Percentiles rank a stretch among this genome's conserved stretches.
phyloP scores from a whole-genome alignment of 805 yeast species.

The Tetrapisispora pingtungensis region DNA sequence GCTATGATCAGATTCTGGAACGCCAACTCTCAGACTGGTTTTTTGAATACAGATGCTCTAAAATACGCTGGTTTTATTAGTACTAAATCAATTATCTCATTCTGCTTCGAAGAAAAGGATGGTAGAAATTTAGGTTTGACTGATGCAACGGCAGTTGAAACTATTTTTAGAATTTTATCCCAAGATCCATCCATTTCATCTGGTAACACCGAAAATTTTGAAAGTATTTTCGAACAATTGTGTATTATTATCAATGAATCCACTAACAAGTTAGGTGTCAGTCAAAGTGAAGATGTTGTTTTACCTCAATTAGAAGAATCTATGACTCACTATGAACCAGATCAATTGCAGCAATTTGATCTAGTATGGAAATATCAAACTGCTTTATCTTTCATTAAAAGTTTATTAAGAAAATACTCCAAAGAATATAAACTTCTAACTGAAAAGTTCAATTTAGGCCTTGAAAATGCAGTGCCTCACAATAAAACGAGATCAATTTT shows the following conservation, averaged over 20 bases:
- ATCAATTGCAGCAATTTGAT: constrained; percentile 28
- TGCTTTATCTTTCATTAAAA: constrained; percentile 30
- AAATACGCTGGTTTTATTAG: constrained; percentile 36
- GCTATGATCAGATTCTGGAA: constrained; percentile 58
- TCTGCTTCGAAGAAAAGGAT: constrained; percentile 33
- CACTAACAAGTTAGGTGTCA: constrained; percentile 11
- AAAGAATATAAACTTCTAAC: constrained; percentile 29
- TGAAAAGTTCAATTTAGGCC: constrained; percentile 26
- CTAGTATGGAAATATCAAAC: constrained; percentile 35
- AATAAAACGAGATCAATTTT: constrained; percentile 24
- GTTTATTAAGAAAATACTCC: constrained; percentile 36
- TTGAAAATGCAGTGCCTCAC: constrained; percentile 28
- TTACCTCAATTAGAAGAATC: constrained; percentile 1
- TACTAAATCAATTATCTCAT: constrained; percentile 34
- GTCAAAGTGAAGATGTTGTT: background rate
- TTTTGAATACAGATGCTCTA: constrained; percentile 45
- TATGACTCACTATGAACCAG: background rate
- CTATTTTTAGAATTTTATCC: constrained; percentile 31
- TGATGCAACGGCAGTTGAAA: constrained; percentile 39
- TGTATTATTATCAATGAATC: constrained; percentile 16
- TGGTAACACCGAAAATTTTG: constrained; percentile 22
- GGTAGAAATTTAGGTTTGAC: constrained; percentile 30
- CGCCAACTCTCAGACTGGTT: constrained; percentile 54
- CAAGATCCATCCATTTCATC: constrained; percentile 12
- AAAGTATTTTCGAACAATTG: constrained; percentile 22